Evolutionary conservation across 306 rosid species (phyloP), one percentile per base, ranked within the genome.

Genomic region (Vigna unguiculata): DNA sequence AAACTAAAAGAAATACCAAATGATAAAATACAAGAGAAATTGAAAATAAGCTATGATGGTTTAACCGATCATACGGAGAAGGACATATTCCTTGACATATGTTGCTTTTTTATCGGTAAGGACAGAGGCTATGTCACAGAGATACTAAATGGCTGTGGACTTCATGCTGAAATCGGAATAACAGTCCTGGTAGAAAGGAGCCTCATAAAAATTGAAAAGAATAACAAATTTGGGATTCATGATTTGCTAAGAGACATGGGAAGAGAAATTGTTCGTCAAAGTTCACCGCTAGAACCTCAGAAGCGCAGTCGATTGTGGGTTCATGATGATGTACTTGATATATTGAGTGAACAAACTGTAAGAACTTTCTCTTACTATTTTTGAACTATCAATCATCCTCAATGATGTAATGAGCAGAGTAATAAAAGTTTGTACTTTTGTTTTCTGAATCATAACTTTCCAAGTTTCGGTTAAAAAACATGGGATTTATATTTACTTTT

Each of bases 21-120:
- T 43, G 47, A 48, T 5, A n/a, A 52, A 13, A 59, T 83, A 46
- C 81, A 75, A 1, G 32, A 49, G 22, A 59, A 59, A 14, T 28
- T 59, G 3, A 54, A 22, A 54, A 54, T 54, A 54, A 54, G 61
- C 8, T 54, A 69, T 14, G 67, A 60, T 16, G 81, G 72, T 8
- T 19, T 76, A 1, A 73, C 24, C 4, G 58, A 53, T 64, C 4
- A 58, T 2, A 49, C 20, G 5, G 12, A 48, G 1, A 71, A 47
- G 25, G 84, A 47, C 16, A 75, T 79, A 30, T 83, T 83, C 4
- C 78, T 75, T 17, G 84, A 83, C 51, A 59, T 83, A 65, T 55
- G 71, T 0, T 79, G 75, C 48, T 84, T 76, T 54, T 80, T 80
- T 20, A 58, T 76, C 2, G 84, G 82, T 6, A 64, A 53, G 84